Evolutionary conservation across 2,329 filamentous ascomycete genomes (phyloP), one percentile per base, ranked within the genome.

Genomic region (Colletotrichum sansevieriae): DNA sequence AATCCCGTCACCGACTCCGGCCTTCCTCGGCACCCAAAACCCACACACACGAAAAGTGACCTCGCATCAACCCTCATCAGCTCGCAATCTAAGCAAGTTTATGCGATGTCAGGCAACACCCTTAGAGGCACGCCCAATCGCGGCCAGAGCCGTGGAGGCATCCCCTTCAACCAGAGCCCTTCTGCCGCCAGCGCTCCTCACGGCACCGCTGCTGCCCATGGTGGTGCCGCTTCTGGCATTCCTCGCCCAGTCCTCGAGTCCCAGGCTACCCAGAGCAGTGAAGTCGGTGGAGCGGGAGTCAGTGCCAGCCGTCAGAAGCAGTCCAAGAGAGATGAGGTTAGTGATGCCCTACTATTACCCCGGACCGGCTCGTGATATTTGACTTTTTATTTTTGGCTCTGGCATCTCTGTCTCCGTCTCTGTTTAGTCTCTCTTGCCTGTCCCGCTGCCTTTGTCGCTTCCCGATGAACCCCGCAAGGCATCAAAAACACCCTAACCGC

Each of bases 281-380:
- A 92, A 74, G 82, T 79, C 70, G 87, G 81, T 65, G 81, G 78
- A 72, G 92, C 93, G 63, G 90, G 92, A 46, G 88, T 98, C 83
- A 98, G 94, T 83, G 93, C 94, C 75, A 98, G 95, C 81, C 90
- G 96, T 77, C 93, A 96, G 81, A 98, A 98, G 84, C 95, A 98
- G 86, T 92, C 91, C 74, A 98, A 98, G 84, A 91, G 95, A 82
- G 96, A 99, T 91, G 96, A 99, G 92, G 96, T 99, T 85, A 76
- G 88, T 84, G 72, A 68, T 35, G 39, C 37, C 37, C 29, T 61
- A 55, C 49, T 54, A 63, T 55, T 56, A 37, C 66, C 62, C 55
- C 63, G n/a, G 62, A 65, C 58, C 13, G 10, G 37, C 10, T 39
- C 5, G 33, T 25, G n/a, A 7, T 52, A 9, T 35, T 54, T 54